Evolutionary conservation across 208 protist genomes (phyloP).

Genomic region (Naegleria gruberi): DNA sequence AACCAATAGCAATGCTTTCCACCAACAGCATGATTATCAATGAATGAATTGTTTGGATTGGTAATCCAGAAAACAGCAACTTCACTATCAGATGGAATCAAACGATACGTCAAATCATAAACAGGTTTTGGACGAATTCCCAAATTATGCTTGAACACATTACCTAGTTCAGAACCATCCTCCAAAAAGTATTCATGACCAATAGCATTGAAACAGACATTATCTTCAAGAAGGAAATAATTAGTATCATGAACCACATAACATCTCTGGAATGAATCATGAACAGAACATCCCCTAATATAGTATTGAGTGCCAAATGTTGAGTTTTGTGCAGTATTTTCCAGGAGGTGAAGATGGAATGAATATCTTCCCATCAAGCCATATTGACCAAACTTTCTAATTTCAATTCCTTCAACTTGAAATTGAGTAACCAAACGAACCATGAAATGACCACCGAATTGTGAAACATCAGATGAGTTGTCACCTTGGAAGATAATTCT

Average conservation of each 20-base stretch:
- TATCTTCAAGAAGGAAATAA: not conserved
- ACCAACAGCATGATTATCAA: not conserved
- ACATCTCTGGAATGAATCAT: not conserved
- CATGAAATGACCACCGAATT: not conserved
- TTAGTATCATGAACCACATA: not conserved
- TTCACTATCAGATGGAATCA: not conserved
- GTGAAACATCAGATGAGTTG: not conserved
- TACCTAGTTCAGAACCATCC: not conserved
- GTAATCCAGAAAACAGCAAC: not conserved
- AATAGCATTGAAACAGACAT: not conserved
- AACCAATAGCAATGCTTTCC: too few species aligned
- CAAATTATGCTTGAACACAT: not conserved
- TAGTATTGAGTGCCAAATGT: too few species aligned
- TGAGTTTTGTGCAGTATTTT: not conserved
- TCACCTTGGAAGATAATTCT: not conserved
- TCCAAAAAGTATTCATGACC: not conserved
- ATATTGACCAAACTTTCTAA: not conserved
- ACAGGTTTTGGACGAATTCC: not conserved
- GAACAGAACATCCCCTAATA: not conserved
- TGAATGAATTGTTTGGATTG: not conserved
- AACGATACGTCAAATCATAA: not conserved
- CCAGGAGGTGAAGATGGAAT: too few species aligned
- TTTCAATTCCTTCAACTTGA: not conserved
- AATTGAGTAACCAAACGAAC: not conserved
- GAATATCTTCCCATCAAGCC: not conserved